Base-by-base conservation (phyloP, 306 rosid genomes). In the Inga leiocalycina region DNA sequence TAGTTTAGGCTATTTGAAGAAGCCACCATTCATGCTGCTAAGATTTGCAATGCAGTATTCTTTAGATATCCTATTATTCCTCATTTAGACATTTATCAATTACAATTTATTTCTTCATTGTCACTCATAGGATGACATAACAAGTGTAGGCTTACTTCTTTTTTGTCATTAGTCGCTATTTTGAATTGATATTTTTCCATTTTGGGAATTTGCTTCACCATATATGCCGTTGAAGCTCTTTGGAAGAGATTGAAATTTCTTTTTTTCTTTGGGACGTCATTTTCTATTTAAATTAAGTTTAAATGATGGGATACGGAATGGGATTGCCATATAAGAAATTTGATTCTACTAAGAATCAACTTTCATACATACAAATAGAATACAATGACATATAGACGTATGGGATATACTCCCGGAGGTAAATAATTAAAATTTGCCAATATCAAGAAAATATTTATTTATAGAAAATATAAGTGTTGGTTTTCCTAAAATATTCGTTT, bases 71-170 rank as follows among this genome's bases (percentile, higher is more conserved):
- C n/a, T 77, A 81, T 65, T 86, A 87, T 86, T 85, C 88, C 79
- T 88, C 86, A 84, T 86, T 83, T 85, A 79, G 84, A 80, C 76
- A 65, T 66, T 76, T 78, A 76, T 56, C 74, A 81, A 79, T 84
- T 84, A 85, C 86, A 85, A 11, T 80, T 81, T 87, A 85, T 86
- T 83, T 78, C 79, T 84, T 64, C 82, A 84, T 89, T 86, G 45
- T 89, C 88, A 91, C 87, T 88, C 92, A 83, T 89, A 78, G 69
- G 76, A 82, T 84, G 84, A 67, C 83, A 79, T 82, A 79, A 81
- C 87, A 81, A 87, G 74, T 71, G 71, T 75, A 88, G 84, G 85
- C 74, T 85, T 73, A 76, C 80, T 76, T 70, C 30, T 78, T 35
- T 80, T 82, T 82, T 82, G 61, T 57, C 30, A 76, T 78, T 54